Conservation (phyloP, 2,329 filamentous ascomycete species). For the Aureobasidium zeae region DNA sequence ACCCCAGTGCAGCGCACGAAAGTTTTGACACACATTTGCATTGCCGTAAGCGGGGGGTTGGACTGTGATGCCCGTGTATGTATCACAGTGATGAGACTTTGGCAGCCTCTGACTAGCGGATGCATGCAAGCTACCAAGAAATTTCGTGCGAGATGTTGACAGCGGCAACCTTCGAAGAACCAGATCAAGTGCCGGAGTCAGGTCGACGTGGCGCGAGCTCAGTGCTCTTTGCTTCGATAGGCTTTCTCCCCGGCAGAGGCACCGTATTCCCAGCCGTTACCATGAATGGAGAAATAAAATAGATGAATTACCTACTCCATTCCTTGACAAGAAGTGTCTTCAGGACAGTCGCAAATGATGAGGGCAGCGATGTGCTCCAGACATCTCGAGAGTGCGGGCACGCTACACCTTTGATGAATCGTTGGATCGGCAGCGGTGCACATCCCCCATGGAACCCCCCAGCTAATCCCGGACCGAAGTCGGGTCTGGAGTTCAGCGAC, state of each 20-base stretch:
- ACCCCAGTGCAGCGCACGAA: too few relatives aligned
- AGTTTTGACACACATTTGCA: too few relatives aligned
- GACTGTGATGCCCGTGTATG: too few relatives aligned
- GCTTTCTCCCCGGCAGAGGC: background rate
- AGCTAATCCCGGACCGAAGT: slow-evolving; percentile 11
- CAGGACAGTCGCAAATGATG: background rate
- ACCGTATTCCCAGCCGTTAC: background rate
- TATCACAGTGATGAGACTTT: too few relatives aligned
- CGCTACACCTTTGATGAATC: slow-evolving; percentile 8
- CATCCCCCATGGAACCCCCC: slow-evolving; percentile 11
- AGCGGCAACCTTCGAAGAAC: slow-evolving; percentile 1
- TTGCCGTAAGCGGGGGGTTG: too few relatives aligned
- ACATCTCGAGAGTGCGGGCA: background rate
- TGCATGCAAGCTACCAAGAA: slow-evolving; percentile 1
- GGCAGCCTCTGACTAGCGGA: slow-evolving; percentile 10
- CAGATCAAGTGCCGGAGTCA: slow-evolving; percentile 4
- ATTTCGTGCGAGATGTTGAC: slow-evolving; percentile 8
- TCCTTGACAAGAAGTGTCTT: background rate
- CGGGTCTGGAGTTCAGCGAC: slow-evolving; percentile 1
- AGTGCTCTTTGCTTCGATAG: slow-evolving; percentile 3
- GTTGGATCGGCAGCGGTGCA: slow-evolving; percentile 8
- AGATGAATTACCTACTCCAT: background rate
- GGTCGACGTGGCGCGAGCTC: slow-evolving; percentile 2
- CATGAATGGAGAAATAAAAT: background rate
- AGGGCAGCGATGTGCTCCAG: background rate